Evolutionary conservation across 176 grass and related monocot genomes (phyloP), one percentile per base, ranked within the genome.

Genomic region (Zoysia pacifica): DNA sequence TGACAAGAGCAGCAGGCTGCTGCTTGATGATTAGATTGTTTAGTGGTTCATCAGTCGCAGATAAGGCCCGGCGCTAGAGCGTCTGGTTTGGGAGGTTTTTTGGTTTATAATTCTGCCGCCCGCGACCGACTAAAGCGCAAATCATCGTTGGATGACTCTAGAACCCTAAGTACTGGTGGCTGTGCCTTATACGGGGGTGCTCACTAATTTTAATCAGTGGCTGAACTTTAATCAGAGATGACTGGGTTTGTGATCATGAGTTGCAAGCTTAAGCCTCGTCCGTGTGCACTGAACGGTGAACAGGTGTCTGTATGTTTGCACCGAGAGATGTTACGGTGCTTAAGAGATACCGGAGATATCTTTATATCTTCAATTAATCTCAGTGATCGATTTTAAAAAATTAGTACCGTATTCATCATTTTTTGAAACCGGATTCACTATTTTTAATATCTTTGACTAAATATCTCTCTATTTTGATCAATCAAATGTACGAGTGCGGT

Each of bases 31-130:
- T 84, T 82, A 58, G 42, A 58, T 80, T 84, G 38, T 82, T 84
- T 87, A 80, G 54, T 65, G 78, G 45, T 86, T 84, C 18, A 48
- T 69, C 28, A 69, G 55, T 72, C 43, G 56, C 62, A 39, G 87
- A 89, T 81, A 89, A 81, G 72, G 15, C 46, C 62, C 43, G 47
- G 67, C 43, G 7, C 7, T 16, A 39, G 52, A 48, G 69, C 7
- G 45, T 71, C 50, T 81, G 78, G 82, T 35, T 37, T 37, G 36
- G 77, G 50, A 59, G 60, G 58, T 60, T 87, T 71, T 28, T 40
- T 19, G 72, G 53, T 37, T 80, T 83, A 80, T 86, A 83, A 78
- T 87, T 89, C 86, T 88, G 93, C 93, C 90, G 93, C 77, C 90
- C 87, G 35, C n/a, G 37, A 82, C 87, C 73, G 78, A 90, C 84